Evolutionary conservation across 2,329 filamentous ascomycete genomes (phyloP), one percentile per base, ranked within the genome.

Genomic region (Dactylonectria estremocensis): DNA sequence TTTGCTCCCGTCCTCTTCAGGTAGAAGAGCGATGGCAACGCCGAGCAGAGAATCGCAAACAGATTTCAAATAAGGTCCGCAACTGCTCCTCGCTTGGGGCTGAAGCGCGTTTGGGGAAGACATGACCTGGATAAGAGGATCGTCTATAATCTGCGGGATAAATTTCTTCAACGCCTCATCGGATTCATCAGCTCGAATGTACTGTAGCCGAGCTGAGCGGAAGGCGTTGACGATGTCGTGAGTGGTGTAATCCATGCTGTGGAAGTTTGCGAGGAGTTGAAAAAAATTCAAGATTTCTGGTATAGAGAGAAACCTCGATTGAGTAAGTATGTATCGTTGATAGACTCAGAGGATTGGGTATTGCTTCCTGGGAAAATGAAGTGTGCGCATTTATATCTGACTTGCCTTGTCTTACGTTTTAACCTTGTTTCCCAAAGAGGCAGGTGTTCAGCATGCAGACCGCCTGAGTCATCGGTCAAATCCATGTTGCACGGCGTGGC

Each of bases 131-230:
- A 66, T 66, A 11, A 62, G 18, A 2, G 69, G 62, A 20, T 71
- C 68, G 43, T 71, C 61, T 16, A 45, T 33, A 6, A 71, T 52
- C 31, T 52, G 60, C 3, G 65, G 65, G 4, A 71, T 40, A 18
- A 69, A 71, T 0, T 49, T 45, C 22, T 66, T 63, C 10, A 68
- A 53, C 2, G 58, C 14, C 11, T 62, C 43, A 31, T 71, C 60
- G 2, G 40, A 54, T n/a, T 56, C 58, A 18, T 69, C 59, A n/a
- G 57, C 61, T 9, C 52, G 45, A 11, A 69, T 49, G 53, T 71
- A 71, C 11, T 52, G 67, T 3, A 71, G 62, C 3, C 69, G 64
- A 3, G 37, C 22, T 13, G 69, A 71, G 49, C 57, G 55, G 24
- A 58, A 70, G 2, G 65, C 61, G n/a, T 63, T 54, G 43, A 53